Percentiles rank a stretch among this genome's conserved stretches.
Evolutionary conservation across 2,329 filamentous ascomycete genomes (phyloP).

Genomic region (Aspergillus sp.): DNA sequence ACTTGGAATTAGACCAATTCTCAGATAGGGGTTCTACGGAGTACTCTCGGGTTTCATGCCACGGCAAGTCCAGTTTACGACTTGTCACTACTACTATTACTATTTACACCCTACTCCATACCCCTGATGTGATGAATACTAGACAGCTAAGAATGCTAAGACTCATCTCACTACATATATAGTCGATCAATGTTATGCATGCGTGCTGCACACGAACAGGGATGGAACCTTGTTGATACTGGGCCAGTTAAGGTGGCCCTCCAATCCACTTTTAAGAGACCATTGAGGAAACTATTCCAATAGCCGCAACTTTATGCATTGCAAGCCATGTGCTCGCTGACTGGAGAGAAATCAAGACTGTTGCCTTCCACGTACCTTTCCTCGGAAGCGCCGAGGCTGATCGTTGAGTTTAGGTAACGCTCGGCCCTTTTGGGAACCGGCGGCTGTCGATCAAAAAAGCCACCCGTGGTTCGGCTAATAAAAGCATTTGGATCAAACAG

Average conservation of each 20-base stretch:
- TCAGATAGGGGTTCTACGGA: neutral
- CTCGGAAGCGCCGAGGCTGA: neutral
- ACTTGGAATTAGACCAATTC: neutral
- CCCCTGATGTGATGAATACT: no score
- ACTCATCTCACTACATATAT: no score
- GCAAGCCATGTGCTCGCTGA: neutral
- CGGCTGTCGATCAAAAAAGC: slow-evolving; percentile 1
- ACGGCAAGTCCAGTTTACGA: no score
- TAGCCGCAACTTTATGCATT: neutral
- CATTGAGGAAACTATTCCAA: neutral
- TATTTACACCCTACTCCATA: no score
- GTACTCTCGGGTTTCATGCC: no score
- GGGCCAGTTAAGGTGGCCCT: neutral
- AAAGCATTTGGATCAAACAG: neutral
- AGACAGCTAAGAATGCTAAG: no score
- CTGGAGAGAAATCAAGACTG: neutral
- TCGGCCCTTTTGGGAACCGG: neutral
- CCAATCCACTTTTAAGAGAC: neutral
- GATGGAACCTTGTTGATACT: no score
- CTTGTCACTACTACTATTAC: no score
- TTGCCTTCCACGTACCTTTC: neutral
- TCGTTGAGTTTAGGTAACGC: slow-evolving; percentile 5
- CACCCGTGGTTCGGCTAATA: neutral
- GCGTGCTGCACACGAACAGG: neutral
- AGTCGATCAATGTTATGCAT: neutral